Evolutionary conservation across 148 eudicot species (phyloP).

Genomic region (Vaccinium vitisidaea): DNA sequence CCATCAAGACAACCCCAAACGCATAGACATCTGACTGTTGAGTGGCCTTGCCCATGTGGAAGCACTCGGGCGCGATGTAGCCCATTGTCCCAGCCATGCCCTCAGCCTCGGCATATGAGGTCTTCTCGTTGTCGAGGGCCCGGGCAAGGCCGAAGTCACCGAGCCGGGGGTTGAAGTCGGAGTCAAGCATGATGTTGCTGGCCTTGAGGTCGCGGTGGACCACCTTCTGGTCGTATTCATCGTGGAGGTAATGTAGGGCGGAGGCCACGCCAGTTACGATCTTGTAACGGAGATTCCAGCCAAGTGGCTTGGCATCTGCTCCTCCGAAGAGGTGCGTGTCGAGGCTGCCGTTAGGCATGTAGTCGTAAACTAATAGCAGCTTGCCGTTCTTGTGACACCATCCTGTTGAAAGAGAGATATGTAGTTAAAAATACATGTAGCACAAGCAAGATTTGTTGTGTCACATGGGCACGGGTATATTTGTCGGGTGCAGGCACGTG

Average conservation of each 20-base stretch:
- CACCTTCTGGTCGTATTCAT: slow-evolving; percentile 73
- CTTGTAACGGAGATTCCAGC: slow-evolving; percentile 47
- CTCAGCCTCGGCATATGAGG: slow-evolving; percentile 60
- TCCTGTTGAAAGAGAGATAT: background rate
- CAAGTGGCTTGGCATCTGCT: slow-evolving; percentile 25
- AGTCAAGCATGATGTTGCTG: slow-evolving; percentile 87
- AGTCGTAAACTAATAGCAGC: slow-evolving; percentile 74
- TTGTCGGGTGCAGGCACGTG: background rate
- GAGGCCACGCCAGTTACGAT: slow-evolving; percentile 52
- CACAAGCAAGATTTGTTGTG: background rate
- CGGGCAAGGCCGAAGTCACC: slow-evolving; percentile 94
- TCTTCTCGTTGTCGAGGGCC: slow-evolving; percentile 72
- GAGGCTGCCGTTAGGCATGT: slow-evolving; percentile 88
- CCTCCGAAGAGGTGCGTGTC: slow-evolving; percentile 61
- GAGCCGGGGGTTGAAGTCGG: slow-evolving; percentile 66
- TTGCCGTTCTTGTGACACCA: slow-evolving; percentile 76
- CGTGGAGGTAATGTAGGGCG: slow-evolving; percentile 65
- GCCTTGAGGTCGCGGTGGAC: slow-evolving; percentile 91
- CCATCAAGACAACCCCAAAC: slow-evolving; percentile 65
- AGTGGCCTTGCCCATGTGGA: slow-evolving; percentile 81
- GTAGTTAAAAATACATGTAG: background rate
- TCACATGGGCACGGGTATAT: background rate
- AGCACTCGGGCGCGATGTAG: slow-evolving; percentile 90
- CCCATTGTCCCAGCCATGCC: slow-evolving; percentile 81
- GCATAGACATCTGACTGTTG: slow-evolving; percentile 71